These are phyloP conservation scores for Platanthera zijinensis DNA, from an alignment of 106 monocot species.

Conservation along the genomic window DNA sequence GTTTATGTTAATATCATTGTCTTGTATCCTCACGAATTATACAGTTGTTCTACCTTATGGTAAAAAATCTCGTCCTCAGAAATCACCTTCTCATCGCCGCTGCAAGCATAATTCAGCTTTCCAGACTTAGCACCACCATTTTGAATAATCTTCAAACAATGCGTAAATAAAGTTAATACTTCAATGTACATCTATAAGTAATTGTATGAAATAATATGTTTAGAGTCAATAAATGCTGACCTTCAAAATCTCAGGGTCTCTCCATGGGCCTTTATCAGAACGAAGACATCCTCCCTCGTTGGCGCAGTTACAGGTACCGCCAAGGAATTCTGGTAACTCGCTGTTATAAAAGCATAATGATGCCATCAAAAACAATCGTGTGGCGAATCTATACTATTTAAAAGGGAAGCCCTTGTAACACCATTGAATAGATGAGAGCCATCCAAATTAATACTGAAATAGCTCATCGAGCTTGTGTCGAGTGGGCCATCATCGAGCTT, in stretches of 20 bases:
- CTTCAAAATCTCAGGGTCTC: conserved; percentile 75
- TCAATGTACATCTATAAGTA: background rate
- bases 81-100: conserved; percentile 64
- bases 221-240: conserved; percentile 15
- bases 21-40: background rate
- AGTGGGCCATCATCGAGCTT: no score
- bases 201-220: background rate
- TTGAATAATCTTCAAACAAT: conserved; percentile 56
- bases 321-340: conserved; percentile 94
- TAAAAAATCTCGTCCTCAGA: conserved; percentile 72
- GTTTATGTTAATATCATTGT: background rate
- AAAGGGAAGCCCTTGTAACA: no score
- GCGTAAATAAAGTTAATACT: background rate
- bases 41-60: conserved; percentile 26
- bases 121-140: conserved; percentile 34
- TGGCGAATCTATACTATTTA: no score
- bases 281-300: conserved; percentile 58
- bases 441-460: no score
- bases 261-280: conserved; percentile 96
- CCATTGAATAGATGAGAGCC: no score
- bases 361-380: background rate
- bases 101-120: conserved; percentile 8
- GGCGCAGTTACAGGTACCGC: conserved; percentile 71
- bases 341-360: conserved; percentile 20
- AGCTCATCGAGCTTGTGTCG: no score